Evolutionary conservation across 306 rosid genomes (phyloP), one percentile per base, ranked within the genome.

Genomic region (Bauhinia variegata): DNA sequence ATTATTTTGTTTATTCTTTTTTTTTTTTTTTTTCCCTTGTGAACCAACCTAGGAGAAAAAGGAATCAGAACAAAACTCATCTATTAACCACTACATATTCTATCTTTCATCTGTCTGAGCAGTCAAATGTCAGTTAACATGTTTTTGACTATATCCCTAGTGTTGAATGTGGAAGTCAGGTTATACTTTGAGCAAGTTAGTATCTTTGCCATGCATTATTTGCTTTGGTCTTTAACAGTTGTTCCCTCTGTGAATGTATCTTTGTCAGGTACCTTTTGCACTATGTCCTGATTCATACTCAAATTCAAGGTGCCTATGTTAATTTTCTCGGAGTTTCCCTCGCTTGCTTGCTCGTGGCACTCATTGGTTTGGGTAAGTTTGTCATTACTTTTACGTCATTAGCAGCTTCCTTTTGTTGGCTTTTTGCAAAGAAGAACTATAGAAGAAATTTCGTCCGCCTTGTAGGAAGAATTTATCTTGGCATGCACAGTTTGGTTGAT

Each of bases 401-500:
- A 7, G 58, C 41, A 37, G 39, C 49, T 72, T 57, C 63, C 44
- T 60, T 50, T 54, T 60, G 34, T 70, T 38, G 80, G 76, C 42
- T 65, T 9, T 23, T 18, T 36, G 59, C 54, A 60, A 33, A 36
- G 60, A 23, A 65, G 49, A 74, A 37, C 54, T 61, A 62, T 59
- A 78, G 59, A 43, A 67, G 12, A 62, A 50, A 19, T 77, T 60
- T 52, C 68, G 54, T 74, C 52, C 60, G 60, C 60, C 51, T 80
- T 80, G 78, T 42, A 95, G 97, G 95, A 74, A 95, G 99, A 88
- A 80, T 95, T 63, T 90, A 90, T 80, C 97, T 95, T 13, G 99
- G 99, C 54, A 90, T 95, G 99, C 99, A 95, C 86, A 95, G 97
- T 66, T 44, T 87, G 66, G 43, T 90, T 56, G 99, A 95, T 80